phyloP scores from a whole-genome alignment of 768 basidiomycete genomes.

The Crepidotus variabilis region DNA sequence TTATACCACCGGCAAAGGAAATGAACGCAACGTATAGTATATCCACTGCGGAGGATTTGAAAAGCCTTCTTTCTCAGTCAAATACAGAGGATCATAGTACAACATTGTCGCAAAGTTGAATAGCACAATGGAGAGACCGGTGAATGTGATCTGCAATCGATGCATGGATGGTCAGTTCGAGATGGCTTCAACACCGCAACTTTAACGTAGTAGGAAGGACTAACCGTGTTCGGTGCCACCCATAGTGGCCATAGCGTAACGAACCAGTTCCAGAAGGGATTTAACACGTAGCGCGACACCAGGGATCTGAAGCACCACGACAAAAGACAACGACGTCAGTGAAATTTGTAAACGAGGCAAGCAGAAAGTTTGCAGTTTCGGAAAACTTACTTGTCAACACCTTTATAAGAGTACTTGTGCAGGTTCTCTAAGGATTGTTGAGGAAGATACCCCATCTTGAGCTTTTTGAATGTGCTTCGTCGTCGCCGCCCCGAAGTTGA shows the following conservation, averaged over 20 bases:
- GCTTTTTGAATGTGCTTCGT: too few species aligned
- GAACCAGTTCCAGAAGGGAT: constrained; percentile 90
- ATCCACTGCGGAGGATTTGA: constrained; percentile 76
- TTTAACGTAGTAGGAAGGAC: constrained; percentile 26
- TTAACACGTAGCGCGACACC: constrained; percentile 70
- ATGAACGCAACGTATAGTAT: constrained; percentile 69
- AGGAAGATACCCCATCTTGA: constrained; percentile 68
- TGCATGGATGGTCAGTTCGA: background rate
- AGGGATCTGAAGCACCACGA: constrained; percentile 52
- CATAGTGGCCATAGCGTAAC: constrained; percentile 83
- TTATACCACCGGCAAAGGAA: background rate
- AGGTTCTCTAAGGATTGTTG: constrained; percentile 67
- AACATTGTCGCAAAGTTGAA: constrained; percentile 82
- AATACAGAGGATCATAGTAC: constrained; percentile 78
- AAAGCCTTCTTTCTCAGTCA: constrained; percentile 62
- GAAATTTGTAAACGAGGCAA: background rate
- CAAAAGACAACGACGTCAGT: constrained; percentile 5
- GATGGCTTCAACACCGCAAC: background rate
- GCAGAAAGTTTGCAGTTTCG: background rate
- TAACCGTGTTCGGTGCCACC: constrained; percentile 86
- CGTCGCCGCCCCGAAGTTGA: too few species aligned
- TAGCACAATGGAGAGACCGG: constrained; percentile 77
- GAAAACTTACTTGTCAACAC: constrained; percentile 67
- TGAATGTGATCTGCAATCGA: constrained; percentile 75
- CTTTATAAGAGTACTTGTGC: constrained; percentile 75